Evolutionary conservation across 371 early-diverging fungal genomes (phyloP).

Genomic region (Apophysomyces variabilis): DNA sequence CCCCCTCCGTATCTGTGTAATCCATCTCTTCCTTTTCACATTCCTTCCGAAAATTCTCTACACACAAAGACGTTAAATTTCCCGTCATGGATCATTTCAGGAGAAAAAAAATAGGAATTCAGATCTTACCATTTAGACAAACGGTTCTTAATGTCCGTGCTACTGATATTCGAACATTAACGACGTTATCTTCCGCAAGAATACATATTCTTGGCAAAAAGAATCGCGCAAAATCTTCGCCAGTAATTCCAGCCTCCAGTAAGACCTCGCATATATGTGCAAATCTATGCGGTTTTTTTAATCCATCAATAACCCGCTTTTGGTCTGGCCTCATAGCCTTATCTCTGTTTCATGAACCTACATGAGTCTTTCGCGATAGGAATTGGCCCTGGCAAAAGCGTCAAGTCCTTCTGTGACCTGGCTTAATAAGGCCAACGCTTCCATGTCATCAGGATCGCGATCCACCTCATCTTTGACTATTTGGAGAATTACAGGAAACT

Average conservation of each 20-base stretch:
- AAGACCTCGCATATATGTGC: conserved; percentile 42
- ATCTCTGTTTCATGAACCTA: conserved; percentile 11
- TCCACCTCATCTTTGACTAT: conserved; percentile 30
- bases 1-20: conserved; percentile 19
- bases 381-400: conserved; percentile 24
- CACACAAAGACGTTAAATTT: background rate
- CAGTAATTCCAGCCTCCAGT: conserved; percentile 34
- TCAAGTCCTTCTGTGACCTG: conserved; percentile 38
- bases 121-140: conserved; percentile 31
- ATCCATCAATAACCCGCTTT: background rate
- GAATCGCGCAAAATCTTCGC: conserved; percentile 38
- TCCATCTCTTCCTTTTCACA: conserved; percentile 22
- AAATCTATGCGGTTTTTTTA: conserved; percentile 23
- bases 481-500: conserved; percentile 37
- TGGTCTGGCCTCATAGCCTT: background rate
- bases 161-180: conserved; percentile 47
- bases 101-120: background rate
- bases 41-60: conserved; percentile 29
- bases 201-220: conserved; percentile 39
- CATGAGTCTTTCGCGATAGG: conserved; percentile 36
- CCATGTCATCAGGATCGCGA: conserved; percentile 23
- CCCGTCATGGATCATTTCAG: background rate
- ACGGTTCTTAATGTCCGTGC: conserved; percentile 32
- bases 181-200: conserved; percentile 38
- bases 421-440: conserved; percentile 27